These are phyloP conservation scores for Mimosa bimucronata DNA, from an alignment of 306 rosid genomes.

Conservation along the genomic window DNA sequence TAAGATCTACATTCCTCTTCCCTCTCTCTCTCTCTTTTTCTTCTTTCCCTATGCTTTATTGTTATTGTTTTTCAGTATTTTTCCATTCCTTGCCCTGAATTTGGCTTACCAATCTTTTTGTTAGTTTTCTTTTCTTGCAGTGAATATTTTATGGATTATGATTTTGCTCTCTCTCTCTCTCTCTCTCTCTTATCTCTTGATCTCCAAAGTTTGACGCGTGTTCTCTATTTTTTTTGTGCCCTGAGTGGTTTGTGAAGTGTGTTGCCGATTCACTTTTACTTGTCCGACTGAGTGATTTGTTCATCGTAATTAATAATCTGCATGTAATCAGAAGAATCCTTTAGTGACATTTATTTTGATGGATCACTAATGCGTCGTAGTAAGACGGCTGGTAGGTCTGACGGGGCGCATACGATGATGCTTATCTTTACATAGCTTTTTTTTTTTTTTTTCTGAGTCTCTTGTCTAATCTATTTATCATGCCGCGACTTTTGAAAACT, in stretches of 20 bases:
- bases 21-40: background rate
- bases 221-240: background rate
- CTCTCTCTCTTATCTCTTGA: background rate
- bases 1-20: background rate
- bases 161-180: background rate
- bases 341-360: background rate
- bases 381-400: background rate
- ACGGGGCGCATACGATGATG: background rate
- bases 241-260: background rate
- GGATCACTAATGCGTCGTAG: background rate
- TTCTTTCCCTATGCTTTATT: background rate
- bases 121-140: too few species aligned
- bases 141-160: background rate
- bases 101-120: background rate
- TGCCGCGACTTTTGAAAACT: background rate
- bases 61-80: background rate
- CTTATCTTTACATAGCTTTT: background rate
- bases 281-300: background rate
- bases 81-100: background rate
- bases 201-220: background rate
- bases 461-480: background rate
- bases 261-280: background rate
- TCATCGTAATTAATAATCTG: background rate
- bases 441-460: background rate
- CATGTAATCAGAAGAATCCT: background rate